phyloP scores from a whole-genome alignment of 148 eudicot genomes.

The Cornus kousa region DNA sequence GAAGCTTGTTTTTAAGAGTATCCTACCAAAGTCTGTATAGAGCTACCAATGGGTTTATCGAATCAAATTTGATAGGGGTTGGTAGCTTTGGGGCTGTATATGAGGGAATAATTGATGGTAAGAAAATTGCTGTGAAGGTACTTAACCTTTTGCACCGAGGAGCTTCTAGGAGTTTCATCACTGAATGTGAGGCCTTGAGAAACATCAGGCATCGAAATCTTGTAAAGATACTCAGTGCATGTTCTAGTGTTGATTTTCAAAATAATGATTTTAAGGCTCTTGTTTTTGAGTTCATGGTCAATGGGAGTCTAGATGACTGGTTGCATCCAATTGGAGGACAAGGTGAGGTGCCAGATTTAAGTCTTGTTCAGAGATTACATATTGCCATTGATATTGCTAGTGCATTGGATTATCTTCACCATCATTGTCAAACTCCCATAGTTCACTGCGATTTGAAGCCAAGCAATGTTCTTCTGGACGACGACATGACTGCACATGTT shows the following conservation, averaged over 20 bases:
- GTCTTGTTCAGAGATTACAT: slow-evolving; percentile 8
- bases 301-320: no score
- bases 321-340: no score
- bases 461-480: slow-evolving; percentile 13
- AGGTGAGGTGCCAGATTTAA: not conserved
- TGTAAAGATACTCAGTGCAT: slow-evolving; percentile 12
- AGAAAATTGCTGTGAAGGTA: slow-evolving; percentile 17
- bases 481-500: slow-evolving; percentile 13
- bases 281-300: no score
- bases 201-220: slow-evolving; percentile 22
- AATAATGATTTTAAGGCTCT: not conserved
- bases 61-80: not conserved
- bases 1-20: not conserved
- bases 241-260: slow-evolving; percentile 12
- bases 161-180: slow-evolving; percentile 3
- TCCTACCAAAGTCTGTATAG: slow-evolving; percentile 19
- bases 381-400: slow-evolving; percentile 13
- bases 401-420: slow-evolving; percentile 21
- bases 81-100: slow-evolving; percentile 22
- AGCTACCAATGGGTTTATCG: slow-evolving; percentile 18
- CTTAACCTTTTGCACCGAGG: slow-evolving; percentile 14
- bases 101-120: slow-evolving; percentile 7
- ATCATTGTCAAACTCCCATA: slow-evolving; percentile 5
- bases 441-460: slow-evolving; percentile 21
- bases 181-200: slow-evolving; percentile 15